Conservation (phyloP, 2,329 filamentous ascomycete species). For the Calonectria hawksworthii region DNA sequence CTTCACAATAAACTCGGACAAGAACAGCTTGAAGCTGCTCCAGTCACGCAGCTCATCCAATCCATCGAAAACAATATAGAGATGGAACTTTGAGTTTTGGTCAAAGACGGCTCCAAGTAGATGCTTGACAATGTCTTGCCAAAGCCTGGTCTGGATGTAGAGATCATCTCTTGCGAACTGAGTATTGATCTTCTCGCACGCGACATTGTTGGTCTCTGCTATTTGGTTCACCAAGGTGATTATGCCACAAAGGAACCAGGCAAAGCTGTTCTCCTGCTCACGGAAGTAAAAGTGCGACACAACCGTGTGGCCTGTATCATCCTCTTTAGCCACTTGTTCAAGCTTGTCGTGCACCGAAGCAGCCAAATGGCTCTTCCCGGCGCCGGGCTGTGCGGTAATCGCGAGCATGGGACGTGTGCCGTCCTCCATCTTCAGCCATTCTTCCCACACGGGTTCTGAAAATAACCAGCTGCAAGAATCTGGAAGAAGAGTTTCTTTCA, state of each 20-base stretch:
- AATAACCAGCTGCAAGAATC: slow-evolving; percentile 51
- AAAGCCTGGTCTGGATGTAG: slow-evolving; percentile 17
- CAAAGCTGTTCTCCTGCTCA: slow-evolving; percentile 47
- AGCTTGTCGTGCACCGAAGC: slow-evolving; percentile 41
- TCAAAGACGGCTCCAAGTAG: slow-evolving; percentile 43
- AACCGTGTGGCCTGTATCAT: slow-evolving; percentile 36
- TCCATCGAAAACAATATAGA: slow-evolving; percentile 51
- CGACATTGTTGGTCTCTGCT: slow-evolving; percentile 44
- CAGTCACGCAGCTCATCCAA: slow-evolving; percentile 47
- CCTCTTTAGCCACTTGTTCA: slow-evolving; percentile 14
- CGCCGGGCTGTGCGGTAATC: slow-evolving; percentile 47
- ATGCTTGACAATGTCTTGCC: slow-evolving; percentile 38
- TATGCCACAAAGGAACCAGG: slow-evolving; percentile 41
- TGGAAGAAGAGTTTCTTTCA: slow-evolving; percentile 47
- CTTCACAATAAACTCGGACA: slow-evolving; percentile 40
- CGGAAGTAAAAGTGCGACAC: slow-evolving; percentile 55
- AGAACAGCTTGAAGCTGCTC: slow-evolving; percentile 36
- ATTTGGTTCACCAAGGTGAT: slow-evolving; percentile 48
- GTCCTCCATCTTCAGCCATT: slow-evolving; percentile 33
- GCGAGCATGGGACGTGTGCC: slow-evolving; percentile 39
- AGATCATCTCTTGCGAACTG: slow-evolving; percentile 46
- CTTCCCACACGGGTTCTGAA: slow-evolving; percentile 44
- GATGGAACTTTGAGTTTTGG: slow-evolving; percentile 33
- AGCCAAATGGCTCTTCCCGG: slow-evolving; percentile 52
- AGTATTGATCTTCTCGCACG: slow-evolving; percentile 48